These are phyloP conservation scores for Rubia balearica DNA, from an alignment of 305 asterid genomes.

Conservation along the genomic window DNA sequence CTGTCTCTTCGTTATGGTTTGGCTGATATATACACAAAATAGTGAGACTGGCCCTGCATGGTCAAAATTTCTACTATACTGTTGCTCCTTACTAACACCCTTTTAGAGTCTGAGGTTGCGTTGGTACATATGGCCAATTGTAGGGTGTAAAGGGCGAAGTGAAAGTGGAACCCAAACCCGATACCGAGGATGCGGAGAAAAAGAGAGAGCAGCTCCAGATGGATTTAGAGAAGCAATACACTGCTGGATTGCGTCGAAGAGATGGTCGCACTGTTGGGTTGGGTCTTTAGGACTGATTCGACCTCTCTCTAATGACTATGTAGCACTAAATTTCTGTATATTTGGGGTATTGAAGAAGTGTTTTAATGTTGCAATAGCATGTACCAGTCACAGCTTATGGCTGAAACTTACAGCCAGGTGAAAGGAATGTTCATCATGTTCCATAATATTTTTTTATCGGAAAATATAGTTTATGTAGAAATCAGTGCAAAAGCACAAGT, in stretches of 20 bases:
- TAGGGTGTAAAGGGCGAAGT: slow-evolving; percentile 94
- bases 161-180: slow-evolving; percentile 49
- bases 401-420: not conserved
- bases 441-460: too few species aligned
- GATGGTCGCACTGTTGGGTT: slow-evolving; percentile 98
- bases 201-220: slow-evolving; percentile 82
- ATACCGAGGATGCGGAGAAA: slow-evolving; percentile 62
- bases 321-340: slow-evolving; percentile 8
- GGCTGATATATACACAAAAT: not conserved
- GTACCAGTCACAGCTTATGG: not conserved
- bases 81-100: slow-evolving; percentile 59
- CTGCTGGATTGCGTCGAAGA: slow-evolving; percentile 92
- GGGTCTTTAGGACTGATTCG: slow-evolving; percentile 49
- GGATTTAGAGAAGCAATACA: slow-evolving; percentile 92
- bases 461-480: too few species aligned
- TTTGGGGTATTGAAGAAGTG: not conserved
- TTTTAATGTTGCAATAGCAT: not conserved
- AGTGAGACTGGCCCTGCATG: not conserved
- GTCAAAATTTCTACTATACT: not conserved
- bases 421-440: not conserved
- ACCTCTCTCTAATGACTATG: not conserved
- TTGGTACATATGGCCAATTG: slow-evolving; percentile 94
- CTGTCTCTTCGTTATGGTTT: slow-evolving; percentile 20
- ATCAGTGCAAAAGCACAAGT: too few species aligned
- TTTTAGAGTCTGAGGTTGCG: slow-evolving; percentile 98